Conservation (phyloP, 768 basidiomycete species). For the Favolaschia claudopus region DNA sequence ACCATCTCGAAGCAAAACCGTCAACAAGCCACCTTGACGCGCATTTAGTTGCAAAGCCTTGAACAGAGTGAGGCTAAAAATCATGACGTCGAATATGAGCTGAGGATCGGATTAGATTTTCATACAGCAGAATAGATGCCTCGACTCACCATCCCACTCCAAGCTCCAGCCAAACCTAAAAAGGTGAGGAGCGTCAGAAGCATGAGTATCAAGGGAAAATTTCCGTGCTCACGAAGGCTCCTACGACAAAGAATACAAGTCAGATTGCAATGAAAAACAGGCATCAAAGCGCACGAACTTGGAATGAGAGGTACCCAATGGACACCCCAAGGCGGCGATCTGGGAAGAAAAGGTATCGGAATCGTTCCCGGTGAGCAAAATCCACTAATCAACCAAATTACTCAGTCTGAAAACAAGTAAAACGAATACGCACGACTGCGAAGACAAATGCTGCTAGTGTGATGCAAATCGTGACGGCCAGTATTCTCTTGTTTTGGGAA, state of each 20-base stretch:
- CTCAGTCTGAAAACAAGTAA: background rate
- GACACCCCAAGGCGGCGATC: conserved; percentile 15
- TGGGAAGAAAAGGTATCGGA: background rate
- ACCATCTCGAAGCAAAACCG: conserved; percentile 50
- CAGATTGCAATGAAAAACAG: background rate
- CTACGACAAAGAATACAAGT: conserved; percentile 14
- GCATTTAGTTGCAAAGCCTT: conserved; percentile 41
- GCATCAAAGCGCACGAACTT: conserved; percentile 5
- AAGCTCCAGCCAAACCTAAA: conserved; percentile 43
- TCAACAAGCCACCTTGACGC: conserved; percentile 36
- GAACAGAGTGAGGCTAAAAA: conserved; percentile 50
- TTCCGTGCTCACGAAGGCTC: conserved; percentile 35
- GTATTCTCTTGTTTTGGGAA: conserved; percentile 39
- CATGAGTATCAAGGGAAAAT: too few species aligned
- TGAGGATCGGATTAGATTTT: background rate
- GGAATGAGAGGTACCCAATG: conserved; percentile 5
- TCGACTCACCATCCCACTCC: conserved; percentile 40
- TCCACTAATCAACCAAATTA: too few species aligned
- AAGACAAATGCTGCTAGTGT: conserved; percentile 32
- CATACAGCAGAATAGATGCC: background rate
- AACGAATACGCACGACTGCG: conserved; percentile 40
- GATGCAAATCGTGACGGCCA: conserved; percentile 37
- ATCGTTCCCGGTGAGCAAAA: background rate
- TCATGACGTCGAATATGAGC: conserved; percentile 47
- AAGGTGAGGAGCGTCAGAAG: background rate